Conservation (phyloP, 2,329 filamentous ascomycete species). For the Epichloe uncinata region DNA sequence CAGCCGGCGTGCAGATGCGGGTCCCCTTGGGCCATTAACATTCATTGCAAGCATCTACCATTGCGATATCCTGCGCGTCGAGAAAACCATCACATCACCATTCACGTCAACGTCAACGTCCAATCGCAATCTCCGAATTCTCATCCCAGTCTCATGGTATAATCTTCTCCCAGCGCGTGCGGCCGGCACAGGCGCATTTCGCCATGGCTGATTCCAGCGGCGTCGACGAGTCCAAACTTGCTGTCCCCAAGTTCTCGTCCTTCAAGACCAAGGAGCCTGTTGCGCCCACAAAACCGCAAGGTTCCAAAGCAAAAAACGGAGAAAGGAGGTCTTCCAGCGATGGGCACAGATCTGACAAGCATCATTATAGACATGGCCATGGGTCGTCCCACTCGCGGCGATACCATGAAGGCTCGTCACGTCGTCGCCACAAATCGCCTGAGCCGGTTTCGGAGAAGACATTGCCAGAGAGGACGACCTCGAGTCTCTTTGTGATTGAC, state of each 20-base stretch:
- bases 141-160: background rate
- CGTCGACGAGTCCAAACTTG: conserved; percentile 12
- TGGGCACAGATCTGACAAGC: conserved; percentile 5
- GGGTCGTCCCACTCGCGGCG: background rate
- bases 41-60: too few relatives aligned
- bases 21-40: too few relatives aligned
- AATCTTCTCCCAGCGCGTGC: background rate
- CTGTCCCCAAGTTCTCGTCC: conserved; percentile 56
- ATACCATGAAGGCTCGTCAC: background rate
- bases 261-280: conserved; percentile 38
- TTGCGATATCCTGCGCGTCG: too few relatives aligned
- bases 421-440: background rate
- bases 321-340: conserved; percentile 6
- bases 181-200: background rate
- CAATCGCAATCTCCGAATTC: too few relatives aligned
- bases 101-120: too few relatives aligned
- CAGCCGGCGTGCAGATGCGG: too few relatives aligned
- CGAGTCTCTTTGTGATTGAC: conserved; percentile 47
- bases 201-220: conserved; percentile 15
- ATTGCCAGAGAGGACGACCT: conserved; percentile 1
- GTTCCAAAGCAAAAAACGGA: conserved; percentile 6
- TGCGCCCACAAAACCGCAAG: conserved; percentile 21
- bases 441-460: conserved; percentile 1
- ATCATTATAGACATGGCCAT: background rate
- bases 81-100: too few relatives aligned